Percentiles rank a stretch among this genome's conserved stretches.
Evolutionary conservation across 2,329 filamentous ascomycete species (phyloP).

Genomic region (Penicillium brevicompactum): DNA sequence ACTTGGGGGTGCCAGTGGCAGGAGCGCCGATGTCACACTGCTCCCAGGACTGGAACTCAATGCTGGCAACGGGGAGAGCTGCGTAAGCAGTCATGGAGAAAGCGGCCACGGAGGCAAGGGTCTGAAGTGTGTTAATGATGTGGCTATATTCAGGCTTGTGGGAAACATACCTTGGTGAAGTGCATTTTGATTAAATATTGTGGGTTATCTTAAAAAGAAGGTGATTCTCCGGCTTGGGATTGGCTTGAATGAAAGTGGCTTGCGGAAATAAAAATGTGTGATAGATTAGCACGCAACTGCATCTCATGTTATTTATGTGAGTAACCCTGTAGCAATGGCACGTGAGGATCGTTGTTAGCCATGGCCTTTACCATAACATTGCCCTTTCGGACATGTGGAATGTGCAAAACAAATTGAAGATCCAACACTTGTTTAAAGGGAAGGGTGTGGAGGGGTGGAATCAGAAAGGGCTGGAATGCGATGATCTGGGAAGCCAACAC

Average conservation of each 20-base stretch:
- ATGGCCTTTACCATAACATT: conserved; percentile 2
- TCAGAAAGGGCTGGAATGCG: conserved; percentile 19
- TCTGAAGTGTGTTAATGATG: conserved; percentile 6
- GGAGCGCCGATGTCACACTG: conserved; percentile 18
- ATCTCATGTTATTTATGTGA: conserved; percentile 16
- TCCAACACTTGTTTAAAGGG: not conserved
- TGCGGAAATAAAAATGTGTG: conserved; percentile 5
- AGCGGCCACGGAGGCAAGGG: conserved; percentile 20
- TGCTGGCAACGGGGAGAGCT: conserved; percentile 20
- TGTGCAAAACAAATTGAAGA: conserved; percentile 8
- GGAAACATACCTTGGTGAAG: conserved; percentile 20
- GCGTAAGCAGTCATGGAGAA: conserved; percentile 22
- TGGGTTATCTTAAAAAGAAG: not conserved
- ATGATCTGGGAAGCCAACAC: not conserved
- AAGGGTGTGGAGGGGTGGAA: conserved; percentile 3
- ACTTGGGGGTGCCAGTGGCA: conserved; percentile 17
- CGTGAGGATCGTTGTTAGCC: conserved; percentile 13
- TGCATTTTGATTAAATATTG: conserved; percentile 19
- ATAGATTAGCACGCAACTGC: not conserved
- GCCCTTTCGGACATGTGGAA: conserved; percentile 5
- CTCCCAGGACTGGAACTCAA: conserved; percentile 26
- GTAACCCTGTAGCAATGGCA: conserved; percentile 8
- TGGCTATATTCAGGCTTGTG: not conserved
- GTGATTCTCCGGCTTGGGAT: not conserved
- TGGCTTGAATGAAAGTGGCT: conserved; percentile 5